Conservation (phyloP, 2,329 filamentous ascomycete genomes). For the Colletotrichum tabaci region DNA sequence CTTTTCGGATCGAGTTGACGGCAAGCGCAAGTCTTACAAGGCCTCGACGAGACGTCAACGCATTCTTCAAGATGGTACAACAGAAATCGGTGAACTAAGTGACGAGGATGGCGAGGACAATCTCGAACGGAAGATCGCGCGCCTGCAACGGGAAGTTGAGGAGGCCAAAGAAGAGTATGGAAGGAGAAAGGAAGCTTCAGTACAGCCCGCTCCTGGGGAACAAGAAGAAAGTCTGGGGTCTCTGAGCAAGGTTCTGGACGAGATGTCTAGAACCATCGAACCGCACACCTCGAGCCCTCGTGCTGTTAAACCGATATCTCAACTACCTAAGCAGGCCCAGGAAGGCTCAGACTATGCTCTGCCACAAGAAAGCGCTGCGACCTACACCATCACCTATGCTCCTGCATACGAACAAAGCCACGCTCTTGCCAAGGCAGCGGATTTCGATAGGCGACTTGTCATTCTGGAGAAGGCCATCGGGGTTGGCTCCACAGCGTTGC, state of each 20-base stretch:
- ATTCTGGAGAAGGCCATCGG: constrained; percentile 87
- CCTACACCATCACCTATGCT: constrained; percentile 76
- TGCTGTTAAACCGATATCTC: constrained; percentile 5
- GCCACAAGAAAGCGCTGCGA: constrained; percentile 48
- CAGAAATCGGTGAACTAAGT: constrained; percentile 81
- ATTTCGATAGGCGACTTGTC: constrained; percentile 87
- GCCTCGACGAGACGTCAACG: constrained; percentile 78
- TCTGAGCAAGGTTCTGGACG: constrained; percentile 80
- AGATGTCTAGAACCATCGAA: constrained; percentile 64
- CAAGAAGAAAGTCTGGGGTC: constrained; percentile 73
- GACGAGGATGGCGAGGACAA: constrained; percentile 80
- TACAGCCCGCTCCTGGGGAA: constrained; percentile 56
- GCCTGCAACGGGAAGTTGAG: constrained; percentile 86
- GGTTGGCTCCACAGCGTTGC: constrained; percentile 77
- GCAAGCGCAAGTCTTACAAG: constrained; percentile 87
- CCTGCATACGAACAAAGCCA: constrained; percentile 77
- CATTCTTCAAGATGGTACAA: constrained; percentile 73
- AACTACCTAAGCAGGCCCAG: constrained; percentile 42
- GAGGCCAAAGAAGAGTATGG: constrained; percentile 77
- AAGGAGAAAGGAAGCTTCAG: constrained; percentile 65
- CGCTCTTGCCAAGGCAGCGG: constrained; percentile 83
- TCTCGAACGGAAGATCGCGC: constrained; percentile 83
- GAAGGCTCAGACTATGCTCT: constrained; percentile 44
- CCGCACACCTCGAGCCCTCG: constrained; percentile 43
- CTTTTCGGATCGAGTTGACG: constrained; percentile 89